These are phyloP conservation scores for Penicillium sp. DNA, from an alignment of 2,329 filamentous ascomycete species.

Conservation along the genomic window DNA sequence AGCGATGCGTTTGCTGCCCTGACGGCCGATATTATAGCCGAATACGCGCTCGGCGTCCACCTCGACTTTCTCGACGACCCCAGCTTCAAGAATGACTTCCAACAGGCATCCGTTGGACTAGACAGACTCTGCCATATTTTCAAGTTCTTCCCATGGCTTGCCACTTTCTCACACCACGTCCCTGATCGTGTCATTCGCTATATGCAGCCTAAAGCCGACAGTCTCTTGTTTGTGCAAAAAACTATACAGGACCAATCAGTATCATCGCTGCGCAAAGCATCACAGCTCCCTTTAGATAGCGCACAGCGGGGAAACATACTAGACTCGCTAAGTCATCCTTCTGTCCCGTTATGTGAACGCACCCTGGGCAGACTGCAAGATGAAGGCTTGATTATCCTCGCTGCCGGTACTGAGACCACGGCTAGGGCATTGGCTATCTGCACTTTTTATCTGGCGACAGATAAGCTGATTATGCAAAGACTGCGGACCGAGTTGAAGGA, in stretches of 20 bases:
- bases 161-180: background rate
- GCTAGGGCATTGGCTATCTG: constrained; percentile 27
- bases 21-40: constrained; percentile 37
- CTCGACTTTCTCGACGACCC: constrained; percentile 9
- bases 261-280: background rate
- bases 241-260: background rate
- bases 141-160: constrained; percentile 10
- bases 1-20: constrained; percentile 25
- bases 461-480: constrained; percentile 14
- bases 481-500: constrained; percentile 29
- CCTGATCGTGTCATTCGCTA: background rate
- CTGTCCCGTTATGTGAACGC: background rate
- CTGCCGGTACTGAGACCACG: constrained; percentile 36
- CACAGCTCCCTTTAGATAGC: background rate
- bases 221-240: background rate
- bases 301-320: background rate
- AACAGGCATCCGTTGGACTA: constrained; percentile 3
- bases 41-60: constrained; percentile 13
- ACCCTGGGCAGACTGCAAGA: constrained; percentile 28
- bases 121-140: constrained; percentile 8
- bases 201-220: background rate
- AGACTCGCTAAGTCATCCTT: background rate
- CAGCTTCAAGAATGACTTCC: constrained; percentile 8
- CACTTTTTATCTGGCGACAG: constrained; percentile 26
- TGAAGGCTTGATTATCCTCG: constrained; percentile 29